Evolutionary conservation across 345 rosid genomes (phyloP), one percentile per base, ranked within the genome.

Genomic region (Balakata baccata): DNA sequence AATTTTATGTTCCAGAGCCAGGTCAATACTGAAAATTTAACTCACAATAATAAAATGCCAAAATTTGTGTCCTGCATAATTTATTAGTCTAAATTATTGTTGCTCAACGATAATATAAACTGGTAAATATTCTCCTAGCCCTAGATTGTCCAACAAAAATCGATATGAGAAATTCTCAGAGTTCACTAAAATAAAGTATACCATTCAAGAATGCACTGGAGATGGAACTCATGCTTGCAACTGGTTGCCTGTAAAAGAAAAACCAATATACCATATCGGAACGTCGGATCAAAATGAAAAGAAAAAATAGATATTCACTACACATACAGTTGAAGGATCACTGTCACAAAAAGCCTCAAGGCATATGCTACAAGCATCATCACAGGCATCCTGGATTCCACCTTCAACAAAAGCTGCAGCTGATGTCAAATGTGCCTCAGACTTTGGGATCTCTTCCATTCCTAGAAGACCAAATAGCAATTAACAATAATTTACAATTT

Each of bases 381-480:
- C 98, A 80, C 98, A 94, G 62, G 98, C 81, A 29, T 94, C 98
- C 80, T 94, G 98, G 58, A 94, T 86, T 70, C 98, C 98, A 0
- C 98, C 98, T 85, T 94, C 92, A 20, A 94, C 98, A 80, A 94
- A 94, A 50, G 98, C 98, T 22, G 92, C 98, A 18, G 98, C 94
- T 0, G 98, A 94, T 11, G 91, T 89, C 87, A 89, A 62, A 75
- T 88, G 90, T 3, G 83, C 88, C 54, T 85, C 97, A n/a, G 93
- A 78, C 70, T 81, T 81, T 71, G 77, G 34, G 41, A 74, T 78
- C 59, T 89, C 92, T 68, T 75, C 91, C 80, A 79, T 82, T 70
- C 76, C 92, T 87, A 51, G n/a, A 70, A 57, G n/a, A 54, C 29
- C 49, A 62, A 22, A 68, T 54, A 7, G 38, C 12, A 74, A 56